These are phyloP conservation scores for Sarocladium oryzae DNA, from an alignment of 2,329 filamentous ascomycete species.

Conservation along the genomic window DNA sequence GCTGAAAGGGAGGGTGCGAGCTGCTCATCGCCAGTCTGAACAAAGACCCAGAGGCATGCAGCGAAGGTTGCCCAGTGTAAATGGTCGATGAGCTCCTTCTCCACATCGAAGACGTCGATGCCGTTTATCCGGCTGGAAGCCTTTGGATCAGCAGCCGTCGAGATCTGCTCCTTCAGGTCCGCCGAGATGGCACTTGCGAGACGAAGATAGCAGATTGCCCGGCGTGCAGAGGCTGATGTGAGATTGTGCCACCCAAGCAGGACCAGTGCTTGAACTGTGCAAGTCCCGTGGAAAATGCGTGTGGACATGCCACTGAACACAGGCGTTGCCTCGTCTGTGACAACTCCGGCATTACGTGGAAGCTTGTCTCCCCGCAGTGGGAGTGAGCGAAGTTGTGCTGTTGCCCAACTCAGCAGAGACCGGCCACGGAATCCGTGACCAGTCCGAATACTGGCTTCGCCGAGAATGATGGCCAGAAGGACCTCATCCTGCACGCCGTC, in stretches of 20 bases:
- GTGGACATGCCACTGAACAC: slow-evolving; percentile 23
- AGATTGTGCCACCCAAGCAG: slow-evolving; percentile 31
- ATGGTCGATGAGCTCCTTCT: slow-evolving; percentile 31
- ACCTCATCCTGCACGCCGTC: slow-evolving; percentile 32
- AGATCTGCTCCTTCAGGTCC: slow-evolving; percentile 25
- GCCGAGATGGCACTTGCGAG: slow-evolving; percentile 25
- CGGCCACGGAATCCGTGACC: slow-evolving; percentile 23
- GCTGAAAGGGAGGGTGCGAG: slow-evolving; percentile 19
- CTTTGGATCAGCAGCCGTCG: slow-evolving; percentile 19
- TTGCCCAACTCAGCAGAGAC: slow-evolving; percentile 28
- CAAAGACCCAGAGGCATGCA: slow-evolving; percentile 30
- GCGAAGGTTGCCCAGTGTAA: slow-evolving; percentile 34
- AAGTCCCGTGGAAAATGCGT: slow-evolving; percentile 25
- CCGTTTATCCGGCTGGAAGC: slow-evolving; percentile 33
- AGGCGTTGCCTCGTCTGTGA: slow-evolving; percentile 8
- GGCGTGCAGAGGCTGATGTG: slow-evolving; percentile 23
- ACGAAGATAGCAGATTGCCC: slow-evolving; percentile 28
- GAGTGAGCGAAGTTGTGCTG: slow-evolving; percentile 24
- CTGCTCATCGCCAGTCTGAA: slow-evolving; percentile 25
- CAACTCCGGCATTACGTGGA: slow-evolving; percentile 15
- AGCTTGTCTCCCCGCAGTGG: slow-evolving; percentile 16
- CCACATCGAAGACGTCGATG: slow-evolving; percentile 32
- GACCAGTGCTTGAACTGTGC: slow-evolving; percentile 27
- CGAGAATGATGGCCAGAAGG: slow-evolving; percentile 31
- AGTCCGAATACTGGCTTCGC: slow-evolving; percentile 29